A percentile compares a stretch with the other conserved stretches of the same genome.
phyloP scores from a whole-genome alignment of 768 basidiomycete genomes.

The Lactifluus piperatus region DNA sequence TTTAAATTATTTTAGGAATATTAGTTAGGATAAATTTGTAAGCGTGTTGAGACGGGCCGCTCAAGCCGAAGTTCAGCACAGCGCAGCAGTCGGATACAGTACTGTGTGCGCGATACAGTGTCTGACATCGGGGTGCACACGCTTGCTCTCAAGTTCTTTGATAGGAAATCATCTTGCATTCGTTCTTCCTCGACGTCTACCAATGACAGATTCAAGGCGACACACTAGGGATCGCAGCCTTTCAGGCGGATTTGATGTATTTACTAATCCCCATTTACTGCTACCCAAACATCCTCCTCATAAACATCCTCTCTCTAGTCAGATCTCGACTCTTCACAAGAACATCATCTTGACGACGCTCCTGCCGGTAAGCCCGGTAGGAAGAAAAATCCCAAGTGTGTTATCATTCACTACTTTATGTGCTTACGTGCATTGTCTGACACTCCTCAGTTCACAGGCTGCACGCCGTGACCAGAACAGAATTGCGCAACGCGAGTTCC shows the following conservation, averaged over 20 bases:
- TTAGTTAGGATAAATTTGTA: no score
- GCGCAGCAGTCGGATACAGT: no score
- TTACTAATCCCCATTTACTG: neutral
- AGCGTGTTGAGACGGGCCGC: neutral
- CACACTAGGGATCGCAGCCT: constrained; percentile 53
- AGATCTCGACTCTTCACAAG: constrained; percentile 48
- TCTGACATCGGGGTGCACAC: no score
- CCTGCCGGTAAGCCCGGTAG: constrained; percentile 53
- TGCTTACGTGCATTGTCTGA: constrained; percentile 25
- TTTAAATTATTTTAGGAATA: no score
- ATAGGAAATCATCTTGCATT: neutral
- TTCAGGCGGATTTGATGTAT: constrained; percentile 52
- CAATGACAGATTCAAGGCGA: constrained; percentile 37
- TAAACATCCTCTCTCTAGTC: constrained; percentile 40
- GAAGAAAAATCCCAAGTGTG: constrained; percentile 87
- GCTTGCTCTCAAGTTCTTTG: neutral
- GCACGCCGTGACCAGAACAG: constrained; percentile 84
- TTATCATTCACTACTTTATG: constrained; percentile 19
- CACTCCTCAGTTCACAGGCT: constrained; percentile 62
- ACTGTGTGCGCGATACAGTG: no score
- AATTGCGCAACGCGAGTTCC: constrained; percentile 90
- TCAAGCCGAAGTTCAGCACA: neutral
- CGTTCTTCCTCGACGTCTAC: neutral
- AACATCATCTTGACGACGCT: constrained; percentile 16
- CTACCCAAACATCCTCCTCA: neutral